Evolutionary conservation across 1,284 basidiomycete species (phyloP), one percentile per base, ranked within the genome.

Genomic region (Termitomyces sp.): DNA sequence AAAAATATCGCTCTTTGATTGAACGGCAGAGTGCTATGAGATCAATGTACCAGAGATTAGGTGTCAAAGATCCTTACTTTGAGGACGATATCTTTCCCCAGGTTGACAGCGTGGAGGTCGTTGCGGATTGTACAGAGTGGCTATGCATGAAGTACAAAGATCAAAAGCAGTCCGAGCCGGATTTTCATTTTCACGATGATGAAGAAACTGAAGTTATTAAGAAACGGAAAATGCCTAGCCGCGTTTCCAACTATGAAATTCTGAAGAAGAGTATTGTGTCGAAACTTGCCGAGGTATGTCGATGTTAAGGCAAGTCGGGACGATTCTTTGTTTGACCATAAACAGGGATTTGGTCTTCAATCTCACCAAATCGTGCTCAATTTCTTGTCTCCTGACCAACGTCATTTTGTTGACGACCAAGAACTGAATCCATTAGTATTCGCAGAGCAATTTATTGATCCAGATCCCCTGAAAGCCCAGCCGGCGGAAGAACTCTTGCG

Each of bases 41-140:
- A 8, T 68, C 79, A 9, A 79, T 86, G 7, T 96, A 91, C 72
- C 70, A 75, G 49, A 82, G 83, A 3, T 71, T 92, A 17, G 79
- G 76, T 47, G 74, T 82, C 30, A 73, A 76, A 40, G 88, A 92
- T 60, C 77, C 84, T 40, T 91, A 93, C 63, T 92, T 86, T 66
- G 80, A 84, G 53, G 80, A 81, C 36, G 81, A 86, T 56, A 76
- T 92, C 48, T 70, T 75, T 43, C 77, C 81, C 44, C 79, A 78
- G 60, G 76, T 88, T 39, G 86, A 90, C 57, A 83, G 80, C 50
- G 86, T 96, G 40, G 97, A 99, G 70, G 83, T 93, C 60, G 89
- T 97, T 10, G 87, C 91, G 0, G 97, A 99, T 65, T 84, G 91
- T 17, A 87, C 89, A 0, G 95, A 97, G 64, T 99, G 94, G 93